Evolutionary conservation across 1,284 basidiomycete species (phyloP).

Genomic region (Exsudoporus floridanus): DNA sequence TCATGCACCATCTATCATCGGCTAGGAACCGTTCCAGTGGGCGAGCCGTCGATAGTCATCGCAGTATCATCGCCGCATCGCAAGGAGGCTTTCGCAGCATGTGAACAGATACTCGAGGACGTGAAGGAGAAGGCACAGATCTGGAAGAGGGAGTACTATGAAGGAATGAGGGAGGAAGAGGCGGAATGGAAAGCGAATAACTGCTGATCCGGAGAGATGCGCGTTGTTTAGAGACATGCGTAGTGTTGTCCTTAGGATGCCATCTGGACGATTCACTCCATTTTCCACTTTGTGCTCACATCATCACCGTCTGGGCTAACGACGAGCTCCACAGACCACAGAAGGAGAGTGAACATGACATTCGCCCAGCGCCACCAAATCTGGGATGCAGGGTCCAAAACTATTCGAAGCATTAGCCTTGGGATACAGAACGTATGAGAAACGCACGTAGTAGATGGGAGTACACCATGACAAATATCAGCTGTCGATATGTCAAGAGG

Average conservation of each 20-base stretch:
- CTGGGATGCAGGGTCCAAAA: conserved; percentile 80
- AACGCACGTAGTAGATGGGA: conserved; percentile 74
- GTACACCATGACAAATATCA: conserved; percentile 82
- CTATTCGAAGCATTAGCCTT: conserved; percentile 37
- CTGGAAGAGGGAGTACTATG: conserved; percentile 89
- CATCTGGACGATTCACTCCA: conserved; percentile 50
- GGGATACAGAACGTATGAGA: neutral
- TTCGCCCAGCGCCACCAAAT: conserved; percentile 90
- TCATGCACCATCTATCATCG: conserved; percentile 72
- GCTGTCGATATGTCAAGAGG: conserved; percentile 76
- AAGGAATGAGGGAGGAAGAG: conserved; percentile 55
- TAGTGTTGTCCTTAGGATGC: conserved; percentile 10
- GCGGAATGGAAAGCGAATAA: conserved; percentile 76
- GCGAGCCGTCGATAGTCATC: conserved; percentile 80
- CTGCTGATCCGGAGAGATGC: conserved; percentile 16
- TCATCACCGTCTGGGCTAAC: conserved; percentile 76
- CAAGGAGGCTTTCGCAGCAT: conserved; percentile 76
- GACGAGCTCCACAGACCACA: conserved; percentile 78
- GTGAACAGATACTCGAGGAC: conserved; percentile 80
- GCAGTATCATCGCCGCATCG: conserved; percentile 86
- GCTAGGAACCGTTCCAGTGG: conserved; percentile 76
- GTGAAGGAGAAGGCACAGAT: conserved; percentile 82
- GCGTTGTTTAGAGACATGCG: conserved; percentile 7
- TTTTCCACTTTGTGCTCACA: conserved; percentile 72
- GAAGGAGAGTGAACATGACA: conserved; percentile 76